These are phyloP conservation scores for Ustilago cynodontis DNA, from an alignment of 1,284 basidiomycete genomes.

Conservation along the genomic window DNA sequence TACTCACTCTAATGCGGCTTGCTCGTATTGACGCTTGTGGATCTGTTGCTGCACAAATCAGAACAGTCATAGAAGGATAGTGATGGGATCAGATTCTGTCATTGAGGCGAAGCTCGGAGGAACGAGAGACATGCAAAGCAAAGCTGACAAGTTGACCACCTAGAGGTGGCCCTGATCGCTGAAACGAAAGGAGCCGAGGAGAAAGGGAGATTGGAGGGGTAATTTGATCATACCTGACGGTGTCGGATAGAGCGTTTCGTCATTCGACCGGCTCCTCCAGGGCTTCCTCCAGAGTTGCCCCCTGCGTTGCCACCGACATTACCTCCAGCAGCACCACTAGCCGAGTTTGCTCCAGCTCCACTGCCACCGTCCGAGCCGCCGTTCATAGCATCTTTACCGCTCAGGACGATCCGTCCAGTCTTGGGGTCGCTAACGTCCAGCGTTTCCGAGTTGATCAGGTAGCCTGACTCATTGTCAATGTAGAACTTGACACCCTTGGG, in stretches of 20 bases:
- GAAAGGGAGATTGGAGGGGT: background rate
- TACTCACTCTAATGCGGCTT: constrained; percentile 25
- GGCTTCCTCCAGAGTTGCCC: background rate
- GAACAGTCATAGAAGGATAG: background rate
- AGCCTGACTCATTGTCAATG: constrained; percentile 23
- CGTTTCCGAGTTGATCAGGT: constrained; percentile 26
- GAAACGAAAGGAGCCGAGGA: background rate
- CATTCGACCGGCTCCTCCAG: constrained; percentile 16
- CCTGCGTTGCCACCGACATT: constrained; percentile 5
- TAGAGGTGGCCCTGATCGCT: background rate
- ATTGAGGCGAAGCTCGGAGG: background rate
- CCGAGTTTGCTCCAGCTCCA: constrained; percentile 3
- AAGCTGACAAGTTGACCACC: background rate
- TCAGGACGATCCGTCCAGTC: constrained; percentile 27
- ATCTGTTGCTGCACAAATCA: constrained; percentile 22
- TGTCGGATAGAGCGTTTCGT: constrained; percentile 29
- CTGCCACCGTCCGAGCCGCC: background rate
- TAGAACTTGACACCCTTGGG: constrained; percentile 22
- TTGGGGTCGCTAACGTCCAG: constrained; percentile 33
- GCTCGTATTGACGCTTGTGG: constrained; percentile 13
- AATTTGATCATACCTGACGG: constrained; percentile 39
- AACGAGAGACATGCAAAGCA: background rate
- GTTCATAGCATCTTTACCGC: background rate
- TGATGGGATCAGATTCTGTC: constrained; percentile 12
- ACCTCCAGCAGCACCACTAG: constrained; percentile 9